These are phyloP conservation scores for Calvatia gigantea DNA, from an alignment of 768 basidiomycete genomes.

Conservation along the genomic window DNA sequence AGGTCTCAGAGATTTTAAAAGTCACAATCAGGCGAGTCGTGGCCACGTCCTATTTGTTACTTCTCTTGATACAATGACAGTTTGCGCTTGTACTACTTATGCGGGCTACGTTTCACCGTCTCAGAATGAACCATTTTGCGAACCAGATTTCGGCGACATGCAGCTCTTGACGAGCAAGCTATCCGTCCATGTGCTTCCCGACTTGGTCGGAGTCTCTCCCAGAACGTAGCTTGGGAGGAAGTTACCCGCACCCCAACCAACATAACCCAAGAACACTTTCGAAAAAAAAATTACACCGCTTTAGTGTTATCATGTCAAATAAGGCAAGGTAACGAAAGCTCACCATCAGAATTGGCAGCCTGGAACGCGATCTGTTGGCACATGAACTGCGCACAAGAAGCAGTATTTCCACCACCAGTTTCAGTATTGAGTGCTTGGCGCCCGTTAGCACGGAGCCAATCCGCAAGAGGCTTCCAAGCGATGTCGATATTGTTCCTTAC, in stretches of 20 bases:
- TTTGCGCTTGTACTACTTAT: neutral
- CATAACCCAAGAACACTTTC: slow-evolving; percentile 49
- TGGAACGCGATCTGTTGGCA: slow-evolving; percentile 45
- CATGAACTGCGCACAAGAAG: slow-evolving; percentile 41
- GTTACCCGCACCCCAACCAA: slow-evolving; percentile 59
- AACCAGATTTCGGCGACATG: slow-evolving; percentile 25
- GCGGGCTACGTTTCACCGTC: neutral
- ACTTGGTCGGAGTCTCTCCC: slow-evolving; percentile 24
- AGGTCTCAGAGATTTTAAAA: no score
- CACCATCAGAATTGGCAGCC: slow-evolving; percentile 46
- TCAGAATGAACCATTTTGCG: slow-evolving; percentile 20
- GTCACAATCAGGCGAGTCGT: neutral
- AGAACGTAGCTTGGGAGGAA: slow-evolving; percentile 40
- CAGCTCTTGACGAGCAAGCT: slow-evolving; percentile 35
- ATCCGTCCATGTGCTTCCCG: slow-evolving; percentile 36
- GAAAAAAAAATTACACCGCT: neutral
- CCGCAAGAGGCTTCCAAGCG: slow-evolving; percentile 42
- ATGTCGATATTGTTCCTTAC: slow-evolving; percentile 50
- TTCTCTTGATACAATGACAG: no score
- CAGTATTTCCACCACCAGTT: slow-evolving; percentile 54
- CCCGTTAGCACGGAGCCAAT: slow-evolving; percentile 45
- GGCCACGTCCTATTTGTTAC: no score
- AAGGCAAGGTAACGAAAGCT: slow-evolving; percentile 6
- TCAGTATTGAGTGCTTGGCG: slow-evolving; percentile 59
- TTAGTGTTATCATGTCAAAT: neutral